Conservation (phyloP, 1,139 yeast species). For the Suhomyces panamericanus region DNA sequence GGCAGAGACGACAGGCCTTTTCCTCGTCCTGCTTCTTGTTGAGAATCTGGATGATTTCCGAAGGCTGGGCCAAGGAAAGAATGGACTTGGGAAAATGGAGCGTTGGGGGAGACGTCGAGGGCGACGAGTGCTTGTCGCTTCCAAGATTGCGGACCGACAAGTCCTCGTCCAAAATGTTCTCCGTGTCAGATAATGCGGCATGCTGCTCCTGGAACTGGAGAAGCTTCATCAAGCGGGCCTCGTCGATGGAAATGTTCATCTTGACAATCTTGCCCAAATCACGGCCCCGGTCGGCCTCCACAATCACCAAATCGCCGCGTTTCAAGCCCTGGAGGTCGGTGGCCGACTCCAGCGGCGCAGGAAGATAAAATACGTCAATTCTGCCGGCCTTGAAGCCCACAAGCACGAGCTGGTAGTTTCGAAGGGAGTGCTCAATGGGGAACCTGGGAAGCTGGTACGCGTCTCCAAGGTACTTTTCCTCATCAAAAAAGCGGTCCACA, state of each 20-base stretch:
- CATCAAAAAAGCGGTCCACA: slow-evolving; percentile 18
- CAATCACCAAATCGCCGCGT: slow-evolving; percentile 81
- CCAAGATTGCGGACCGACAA: slow-evolving; percentile 27
- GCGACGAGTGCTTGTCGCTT: slow-evolving; percentile 10
- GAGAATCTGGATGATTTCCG: slow-evolving; percentile 60
- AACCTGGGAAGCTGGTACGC: slow-evolving; percentile 44
- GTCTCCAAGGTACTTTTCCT: slow-evolving; percentile 31
- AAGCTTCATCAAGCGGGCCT: slow-evolving; percentile 55
- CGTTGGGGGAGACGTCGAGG: slow-evolving; percentile 36
- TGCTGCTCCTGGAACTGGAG: slow-evolving; percentile 60
- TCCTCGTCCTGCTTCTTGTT: slow-evolving; percentile 69
- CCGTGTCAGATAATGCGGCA: slow-evolving; percentile 40
- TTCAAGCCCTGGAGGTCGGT: slow-evolving; percentile 27
- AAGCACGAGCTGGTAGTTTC: slow-evolving; percentile 48
- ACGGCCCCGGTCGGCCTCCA: slow-evolving; percentile 96
- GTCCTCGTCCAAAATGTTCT: slow-evolving; percentile 17
- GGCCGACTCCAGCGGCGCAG: slow-evolving; percentile 27
- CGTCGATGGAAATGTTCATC: slow-evolving; percentile 65
- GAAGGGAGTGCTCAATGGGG: slow-evolving; percentile 37
- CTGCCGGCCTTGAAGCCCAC: slow-evolving; percentile 88
- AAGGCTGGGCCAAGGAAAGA: slow-evolving; percentile 62
- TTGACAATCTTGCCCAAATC: slow-evolving; percentile 82
- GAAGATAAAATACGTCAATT: slow-evolving; percentile 75
- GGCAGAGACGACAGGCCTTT: slow-evolving; percentile 63
- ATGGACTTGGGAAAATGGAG: slow-evolving; percentile 73